Percentiles rank a stretch among this genome's conserved stretches.
These are phyloP conservation scores for Stenocarpella maydis DNA, from an alignment of 2,329 filamentous ascomycete genomes.

Conservation along the genomic window DNA sequence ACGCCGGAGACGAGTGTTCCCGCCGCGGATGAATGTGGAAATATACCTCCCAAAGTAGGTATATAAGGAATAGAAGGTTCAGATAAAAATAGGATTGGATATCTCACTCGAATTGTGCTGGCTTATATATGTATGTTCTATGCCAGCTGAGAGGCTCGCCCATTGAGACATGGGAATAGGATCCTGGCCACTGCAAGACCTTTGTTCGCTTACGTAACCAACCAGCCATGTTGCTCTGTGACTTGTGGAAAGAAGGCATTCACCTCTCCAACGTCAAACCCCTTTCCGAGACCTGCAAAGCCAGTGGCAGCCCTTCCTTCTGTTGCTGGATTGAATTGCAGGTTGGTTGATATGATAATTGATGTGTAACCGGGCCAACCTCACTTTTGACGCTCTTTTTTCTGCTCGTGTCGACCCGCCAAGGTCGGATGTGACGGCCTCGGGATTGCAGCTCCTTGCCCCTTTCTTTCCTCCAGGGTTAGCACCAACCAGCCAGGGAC, in stretches of 20 bases:
- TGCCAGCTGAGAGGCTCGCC: no score
- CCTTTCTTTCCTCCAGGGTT: constrained; percentile 18
- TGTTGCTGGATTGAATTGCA: not conserved
- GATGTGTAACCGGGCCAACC: not conserved
- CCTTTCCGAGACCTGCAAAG: not conserved
- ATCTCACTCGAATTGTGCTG: no score
- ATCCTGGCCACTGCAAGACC: no score
- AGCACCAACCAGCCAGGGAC: not conserved
- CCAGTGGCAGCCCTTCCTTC: not conserved
- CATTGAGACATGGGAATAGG: no score
- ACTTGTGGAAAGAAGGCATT: no score
- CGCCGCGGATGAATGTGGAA: no score
- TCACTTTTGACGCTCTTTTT: not conserved
- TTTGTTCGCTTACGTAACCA: constrained; percentile 6
- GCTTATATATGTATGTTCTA: no score
- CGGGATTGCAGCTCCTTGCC: not conserved
- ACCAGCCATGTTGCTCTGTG: no score
- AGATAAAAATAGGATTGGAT: no score
- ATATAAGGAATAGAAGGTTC: no score
- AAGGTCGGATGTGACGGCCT: constrained; percentile 15
- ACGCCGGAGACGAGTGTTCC: no score
- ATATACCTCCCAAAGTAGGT: no score
- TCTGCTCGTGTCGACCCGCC: not conserved
- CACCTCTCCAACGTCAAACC: not conserved
- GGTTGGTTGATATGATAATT: not conserved